Evolutionary conservation across 352 stramenopile species (phyloP).

Genomic region (Pythium volutum): DNA sequence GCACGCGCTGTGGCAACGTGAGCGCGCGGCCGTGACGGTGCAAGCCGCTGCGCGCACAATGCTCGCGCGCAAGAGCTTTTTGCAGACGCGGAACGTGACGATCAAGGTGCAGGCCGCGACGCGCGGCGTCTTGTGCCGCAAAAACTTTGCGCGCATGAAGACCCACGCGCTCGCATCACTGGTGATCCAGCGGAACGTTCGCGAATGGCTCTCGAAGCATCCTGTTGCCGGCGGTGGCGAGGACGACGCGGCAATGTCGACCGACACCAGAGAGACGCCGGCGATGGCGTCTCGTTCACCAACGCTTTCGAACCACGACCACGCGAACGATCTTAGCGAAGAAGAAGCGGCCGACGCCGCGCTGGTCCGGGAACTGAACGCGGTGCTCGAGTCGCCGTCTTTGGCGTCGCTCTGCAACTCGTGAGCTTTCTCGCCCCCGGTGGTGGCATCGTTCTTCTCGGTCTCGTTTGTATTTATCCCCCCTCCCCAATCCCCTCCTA

Average conservation of each 20-base stretch:
- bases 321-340: neutral
- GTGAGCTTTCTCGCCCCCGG: no score
- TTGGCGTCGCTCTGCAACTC: neutral
- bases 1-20: conserved; percentile 47
- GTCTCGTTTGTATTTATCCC: conserved; percentile 16
- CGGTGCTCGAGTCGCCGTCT: conserved; percentile 8
- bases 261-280: neutral
- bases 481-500: no score
- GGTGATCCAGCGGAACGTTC: conserved; percentile 83
- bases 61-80: conserved; percentile 76
- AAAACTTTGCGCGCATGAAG: conserved; percentile 88
- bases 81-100: conserved; percentile 82
- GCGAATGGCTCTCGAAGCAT: conserved; percentile 80
- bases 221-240: neutral
- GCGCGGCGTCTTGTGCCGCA: conserved; percentile 74
- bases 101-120: conserved; percentile 86
- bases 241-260: no score
- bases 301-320: neutral
- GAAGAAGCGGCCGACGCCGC: conserved; percentile 7
- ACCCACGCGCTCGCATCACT: conserved; percentile 75
- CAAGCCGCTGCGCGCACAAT: conserved; percentile 83
- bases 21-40: conserved; percentile 78
- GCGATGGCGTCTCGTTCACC: neutral
- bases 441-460: no score
- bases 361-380: conserved; percentile 20